A percentile compares a stretch with the other conserved stretches of the same genome.
phyloP scores from a whole-genome alignment of 805 yeast species.

The Wickerhamomyces pijperi region DNA sequence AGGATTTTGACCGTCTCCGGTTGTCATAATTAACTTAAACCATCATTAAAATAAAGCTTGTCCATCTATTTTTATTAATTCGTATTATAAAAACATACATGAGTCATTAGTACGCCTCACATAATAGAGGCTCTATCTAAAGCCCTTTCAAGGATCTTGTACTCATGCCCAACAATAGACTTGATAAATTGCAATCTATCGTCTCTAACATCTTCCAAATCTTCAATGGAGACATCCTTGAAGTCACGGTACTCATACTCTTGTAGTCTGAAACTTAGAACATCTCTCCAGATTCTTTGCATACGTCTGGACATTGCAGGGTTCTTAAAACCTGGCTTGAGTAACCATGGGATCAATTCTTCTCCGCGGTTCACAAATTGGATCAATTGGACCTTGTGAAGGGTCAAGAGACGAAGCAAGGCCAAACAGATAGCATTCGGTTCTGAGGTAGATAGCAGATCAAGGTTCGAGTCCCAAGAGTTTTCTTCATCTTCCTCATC shows the following conservation, averaged over 20 bases:
- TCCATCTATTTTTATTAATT: too few species aligned
- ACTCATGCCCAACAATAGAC: neutral
- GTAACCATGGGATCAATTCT: neutral
- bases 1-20: too few species aligned
- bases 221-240: neutral
- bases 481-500: slow-evolving; percentile 12
- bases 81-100: too few species aligned
- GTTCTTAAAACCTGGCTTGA: neutral
- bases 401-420: neutral
- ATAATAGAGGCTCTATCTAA: neutral
- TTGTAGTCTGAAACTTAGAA: neutral
- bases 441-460: neutral
- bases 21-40: too few species aligned
- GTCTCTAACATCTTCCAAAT: neutral
- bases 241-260: neutral
- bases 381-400: neutral
- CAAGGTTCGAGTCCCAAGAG: neutral
- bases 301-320: neutral
- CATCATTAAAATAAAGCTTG: too few species aligned
- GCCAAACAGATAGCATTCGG: neutral
- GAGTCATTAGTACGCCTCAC: too few species aligned
- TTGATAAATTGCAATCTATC: neutral
- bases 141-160: neutral
- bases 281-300: neutral
- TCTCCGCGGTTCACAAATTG: neutral